phyloP scores from a whole-genome alignment of 2,329 filamentous ascomycete genomes.

The Colletotrichum siamense region DNA sequence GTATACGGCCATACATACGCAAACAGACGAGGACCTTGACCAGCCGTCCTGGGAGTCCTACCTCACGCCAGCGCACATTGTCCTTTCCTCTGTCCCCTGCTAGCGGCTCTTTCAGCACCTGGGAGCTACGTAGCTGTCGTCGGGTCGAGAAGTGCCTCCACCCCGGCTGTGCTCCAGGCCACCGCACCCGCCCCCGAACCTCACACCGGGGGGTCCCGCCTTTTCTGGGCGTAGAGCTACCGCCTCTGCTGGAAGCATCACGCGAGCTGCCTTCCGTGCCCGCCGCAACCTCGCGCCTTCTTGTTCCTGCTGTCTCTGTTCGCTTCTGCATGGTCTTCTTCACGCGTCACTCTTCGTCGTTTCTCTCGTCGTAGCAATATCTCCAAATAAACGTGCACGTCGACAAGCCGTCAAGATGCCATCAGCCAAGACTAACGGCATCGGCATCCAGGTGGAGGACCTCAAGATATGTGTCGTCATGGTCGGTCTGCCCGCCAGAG shows the following conservation, averaged over 20 bases:
- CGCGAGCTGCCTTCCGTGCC: constrained; percentile 16
- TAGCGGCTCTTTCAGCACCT: not conserved
- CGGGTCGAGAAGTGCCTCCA: constrained; percentile 2
- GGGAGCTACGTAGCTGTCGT: not conserved
- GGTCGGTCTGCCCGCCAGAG: constrained; percentile 94
- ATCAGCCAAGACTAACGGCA: constrained; percentile 61
- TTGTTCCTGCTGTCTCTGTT: not conserved
- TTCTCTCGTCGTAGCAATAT: constrained; percentile 1
- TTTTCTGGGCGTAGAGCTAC: constrained; percentile 8
- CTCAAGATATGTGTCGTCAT: constrained; percentile 98
- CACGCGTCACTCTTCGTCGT: not conserved
- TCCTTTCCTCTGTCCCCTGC: not conserved
- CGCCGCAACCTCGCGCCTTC: not conserved
- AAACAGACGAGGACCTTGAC: not conserved
- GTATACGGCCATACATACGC: not conserved
- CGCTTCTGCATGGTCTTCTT: not conserved
- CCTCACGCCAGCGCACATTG: not conserved
- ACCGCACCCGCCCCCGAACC: constrained; percentile 15
- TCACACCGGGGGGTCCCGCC: constrained; percentile 16
- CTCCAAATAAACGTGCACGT: not conserved
- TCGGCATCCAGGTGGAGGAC: constrained; percentile 88
- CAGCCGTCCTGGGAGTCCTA: not conserved
- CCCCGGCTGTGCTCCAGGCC: constrained; percentile 5
- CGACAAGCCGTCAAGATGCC: constrained; percentile 41
- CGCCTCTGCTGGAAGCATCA: constrained; percentile 17